Evolutionary conservation across 192 early-diverging fungal genomes (phyloP).

Genomic region (Mortierella hygrophila): DNA sequence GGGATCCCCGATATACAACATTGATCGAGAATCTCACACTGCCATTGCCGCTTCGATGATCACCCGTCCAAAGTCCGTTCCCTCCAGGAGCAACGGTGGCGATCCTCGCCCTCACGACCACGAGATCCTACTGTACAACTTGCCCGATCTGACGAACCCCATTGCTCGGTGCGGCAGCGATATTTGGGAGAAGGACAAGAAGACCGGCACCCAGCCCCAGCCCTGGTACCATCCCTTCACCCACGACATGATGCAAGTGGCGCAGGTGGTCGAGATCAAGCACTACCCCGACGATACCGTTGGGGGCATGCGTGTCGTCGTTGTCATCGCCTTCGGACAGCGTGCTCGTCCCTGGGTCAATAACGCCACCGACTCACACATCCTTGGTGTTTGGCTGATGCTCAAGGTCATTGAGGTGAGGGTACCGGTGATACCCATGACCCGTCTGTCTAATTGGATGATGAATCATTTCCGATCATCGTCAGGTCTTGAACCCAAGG

Average conservation of each 20-base stretch:
- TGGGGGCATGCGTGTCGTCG: constrained; percentile 28
- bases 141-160: constrained; percentile 32
- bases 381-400: constrained; percentile 34
- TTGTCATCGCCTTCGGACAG: constrained; percentile 37
- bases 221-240: constrained; percentile 4
- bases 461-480: background rate
- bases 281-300: constrained; percentile 20
- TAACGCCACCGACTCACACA: background rate
- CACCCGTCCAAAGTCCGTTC: background rate
- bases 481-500: background rate
- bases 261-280: constrained; percentile 31
- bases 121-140: constrained; percentile 19
- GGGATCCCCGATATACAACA: constrained; percentile 26
- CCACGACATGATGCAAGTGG: background rate
- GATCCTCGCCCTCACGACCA: constrained; percentile 11
- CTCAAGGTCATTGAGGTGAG: constrained; percentile 34
- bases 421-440: constrained; percentile 2
- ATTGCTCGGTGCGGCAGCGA: constrained; percentile 30
- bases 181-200: constrained; percentile 7
- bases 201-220: background rate
- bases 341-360: constrained; percentile 11
- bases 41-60: constrained; percentile 37
- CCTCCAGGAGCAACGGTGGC: background rate
- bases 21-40: constrained; percentile 12
- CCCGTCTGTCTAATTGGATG: background rate